Percentiles rank a stretch among this genome's conserved stretches.
These are phyloP conservation scores for Amniculicola lignicola DNA, from an alignment of 495 filamentous ascomycete genomes.

Conservation along the genomic window DNA sequence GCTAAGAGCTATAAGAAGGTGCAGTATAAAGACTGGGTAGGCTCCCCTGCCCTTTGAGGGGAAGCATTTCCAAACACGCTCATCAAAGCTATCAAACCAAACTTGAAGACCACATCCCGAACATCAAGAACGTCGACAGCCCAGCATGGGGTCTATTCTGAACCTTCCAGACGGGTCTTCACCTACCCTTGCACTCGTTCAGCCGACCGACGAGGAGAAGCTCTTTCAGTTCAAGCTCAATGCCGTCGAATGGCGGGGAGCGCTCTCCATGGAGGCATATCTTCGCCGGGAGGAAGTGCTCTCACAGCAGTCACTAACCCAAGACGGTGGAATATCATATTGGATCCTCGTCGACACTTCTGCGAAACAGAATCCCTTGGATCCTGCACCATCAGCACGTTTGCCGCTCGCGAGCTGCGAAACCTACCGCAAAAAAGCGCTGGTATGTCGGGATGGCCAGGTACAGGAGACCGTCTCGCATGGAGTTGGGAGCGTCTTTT, in stretches of 20 bases:
- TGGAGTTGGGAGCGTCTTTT: conserved; percentile 86
- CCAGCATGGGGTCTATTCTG: conserved; percentile 14
- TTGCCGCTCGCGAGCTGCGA: conserved; percentile 80
- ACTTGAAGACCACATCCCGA: neutral
- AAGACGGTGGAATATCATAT: conserved; percentile 70
- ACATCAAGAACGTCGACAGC: neutral
- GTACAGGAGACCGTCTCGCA: conserved; percentile 68
- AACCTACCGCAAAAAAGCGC: conserved; percentile 70
- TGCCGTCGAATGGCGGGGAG: conserved; percentile 67
- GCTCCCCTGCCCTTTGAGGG: no score
- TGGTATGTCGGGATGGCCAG: conserved; percentile 48
- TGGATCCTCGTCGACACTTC: conserved; percentile 76
- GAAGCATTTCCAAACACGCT: no score
- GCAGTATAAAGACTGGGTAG: no score
- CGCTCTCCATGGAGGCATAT: conserved; percentile 65
- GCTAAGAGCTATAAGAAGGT: neutral
- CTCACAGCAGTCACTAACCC: conserved; percentile 60
- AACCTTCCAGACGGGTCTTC: conserved; percentile 57
- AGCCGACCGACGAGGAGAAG: conserved; percentile 65
- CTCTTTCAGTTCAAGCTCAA: conserved; percentile 63
- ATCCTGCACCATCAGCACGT: conserved; percentile 38
- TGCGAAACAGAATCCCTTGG: conserved; percentile 33
- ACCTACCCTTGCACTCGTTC: conserved; percentile 61
- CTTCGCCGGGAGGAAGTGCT: conserved; percentile 74
- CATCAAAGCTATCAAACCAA: neutral